These are phyloP conservation scores for Hirsutella minnesotensis DNA, from an alignment of 2,329 filamentous ascomycete genomes.

Conservation along the genomic window DNA sequence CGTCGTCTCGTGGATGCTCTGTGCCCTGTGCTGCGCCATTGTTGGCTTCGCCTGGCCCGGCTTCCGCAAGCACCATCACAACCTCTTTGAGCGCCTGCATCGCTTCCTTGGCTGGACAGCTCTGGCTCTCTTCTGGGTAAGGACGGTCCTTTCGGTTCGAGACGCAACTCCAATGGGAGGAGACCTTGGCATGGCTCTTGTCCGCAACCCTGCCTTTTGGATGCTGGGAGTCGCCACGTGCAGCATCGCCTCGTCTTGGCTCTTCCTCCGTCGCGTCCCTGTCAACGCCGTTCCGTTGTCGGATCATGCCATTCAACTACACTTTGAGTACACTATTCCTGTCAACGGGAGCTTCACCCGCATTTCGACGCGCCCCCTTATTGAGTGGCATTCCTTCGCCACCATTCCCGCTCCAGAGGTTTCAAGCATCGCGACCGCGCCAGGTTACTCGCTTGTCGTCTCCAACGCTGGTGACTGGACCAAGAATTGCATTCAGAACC, in stretches of 20 bases:
- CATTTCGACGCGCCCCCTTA: conserved; percentile 49
- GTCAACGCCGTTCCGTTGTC: conserved; percentile 59
- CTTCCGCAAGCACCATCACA: conserved; percentile 51
- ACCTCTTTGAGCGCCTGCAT: conserved; percentile 60
- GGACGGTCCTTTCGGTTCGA: conserved; percentile 43
- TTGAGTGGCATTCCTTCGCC: conserved; percentile 68
- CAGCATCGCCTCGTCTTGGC: conserved; percentile 61
- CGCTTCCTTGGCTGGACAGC: conserved; percentile 63
- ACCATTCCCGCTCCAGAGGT: conserved; percentile 49
- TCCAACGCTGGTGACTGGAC: conserved; percentile 73
- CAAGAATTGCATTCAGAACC: conserved; percentile 44
- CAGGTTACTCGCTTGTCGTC: conserved; percentile 55
- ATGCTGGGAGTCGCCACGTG: conserved; percentile 51
- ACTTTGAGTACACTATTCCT: conserved; percentile 53
- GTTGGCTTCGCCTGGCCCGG: conserved; percentile 51
- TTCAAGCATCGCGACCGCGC: conserved; percentile 11
- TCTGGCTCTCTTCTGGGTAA: conserved; percentile 52
- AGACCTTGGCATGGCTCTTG: conserved; percentile 23
- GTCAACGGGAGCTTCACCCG: conserved; percentile 35
- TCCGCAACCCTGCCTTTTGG: conserved; percentile 45
- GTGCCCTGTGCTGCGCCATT: conserved; percentile 45
- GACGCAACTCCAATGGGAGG: conserved; percentile 22
- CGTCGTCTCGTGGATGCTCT: conserved; percentile 45
- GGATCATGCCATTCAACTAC: conserved; percentile 57
- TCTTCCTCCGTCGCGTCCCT: conserved; percentile 53